Evolutionary conservation across 495 filamentous ascomycete genomes (phyloP), one percentile per base, ranked within the genome.

Genomic region (Penicillium taxi): DNA sequence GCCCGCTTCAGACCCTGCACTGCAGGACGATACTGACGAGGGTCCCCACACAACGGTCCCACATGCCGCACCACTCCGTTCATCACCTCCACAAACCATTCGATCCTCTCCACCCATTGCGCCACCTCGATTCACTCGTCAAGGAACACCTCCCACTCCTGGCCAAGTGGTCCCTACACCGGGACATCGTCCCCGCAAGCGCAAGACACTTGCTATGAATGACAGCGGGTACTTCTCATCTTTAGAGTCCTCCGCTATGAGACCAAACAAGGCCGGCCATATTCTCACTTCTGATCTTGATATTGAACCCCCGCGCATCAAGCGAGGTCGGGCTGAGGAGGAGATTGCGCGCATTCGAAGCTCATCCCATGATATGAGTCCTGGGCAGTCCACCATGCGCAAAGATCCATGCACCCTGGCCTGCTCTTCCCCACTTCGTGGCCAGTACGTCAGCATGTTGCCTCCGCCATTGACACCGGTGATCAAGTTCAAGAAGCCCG

Each of bases 211-310:
- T 47, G 75, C 77, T 9, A 78, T 94, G 65, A 87, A 94, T 47
- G 91, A 98, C 50, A 95, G 89, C 56, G 91, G 91, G 8, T 98
- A 96, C 57, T 94, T 94, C 50, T 98, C 91, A 1, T 96, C 90
- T 0, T 65, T 98, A n/a, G 91, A 96, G 28, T 96, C 91, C 1
- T 96, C 91, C 0, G 86, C 72, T n/a, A 70, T 85, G 47, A 74
- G 89, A 21, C 78, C 81, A 18, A 76, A 77, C 35, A 75, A 75
- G 36, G 53, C 65, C 22, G 67, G 65, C 5, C 64, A 76, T 39
- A 70, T 85, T 2, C 61, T 82, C 37, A 82, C 79, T 6, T 86
- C 84, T 2, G 86, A 86, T 42, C 47, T 73, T 16, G 76, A 80
- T 45, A 70, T 81, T 20, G 84, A 86, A 28, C 80, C 80, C 11